Evolutionary conservation across 495 filamentous ascomycete genomes (phyloP), one percentile per base, ranked within the genome.

Genomic region (Antarctomyces pellizariae): DNA sequence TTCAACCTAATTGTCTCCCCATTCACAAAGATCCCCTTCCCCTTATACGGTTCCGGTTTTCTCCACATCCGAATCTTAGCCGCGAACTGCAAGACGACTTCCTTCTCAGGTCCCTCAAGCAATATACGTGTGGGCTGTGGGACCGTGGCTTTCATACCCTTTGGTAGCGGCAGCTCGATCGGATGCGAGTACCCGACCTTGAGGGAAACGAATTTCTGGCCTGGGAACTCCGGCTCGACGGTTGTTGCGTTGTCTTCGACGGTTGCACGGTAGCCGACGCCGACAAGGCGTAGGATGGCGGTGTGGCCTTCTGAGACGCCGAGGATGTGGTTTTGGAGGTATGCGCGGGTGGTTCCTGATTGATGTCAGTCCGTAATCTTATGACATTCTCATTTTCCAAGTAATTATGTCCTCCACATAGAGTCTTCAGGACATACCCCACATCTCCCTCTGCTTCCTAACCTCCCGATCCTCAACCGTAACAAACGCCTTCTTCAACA

Each of bases 21-120:
- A 46, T 92, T 84, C 32, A 95, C 65, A 40, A 95, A 97, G 36
- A 97, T 93, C 43, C 86, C 86, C 67, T 97, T 93, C 29, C 86
- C 86, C 68, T 97, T 97, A 53, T 95, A 97, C 26, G 89, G 86
- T 51, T 97, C 86, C 20, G 86, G 86, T 34, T 56, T 59, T 48
- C 89, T 69, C 86, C 86, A 97, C 42, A 53, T 63, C 31, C 78
- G 55, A 33, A 97, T 84, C 43, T 67, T 59, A 2, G 89, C 84
- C 13, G 86, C 89, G 46, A 93, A 91, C 36, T 74, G 62, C 54
- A 76, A 84, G 34, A 97, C 68, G 22, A 70, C 57, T 37, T 82
- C 64, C 54, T 76, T 83, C 46, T 95, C 67, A 9, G 66, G 54
- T 13, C 86, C 76, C 54, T 97, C 80, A 25, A 97, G 53, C 31